A percentile compares a stretch with the other conserved stretches of the same genome.
These are phyloP conservation scores for Candida krabiensis DNA, from an alignment of 805 yeast genomes.

Conservation along the genomic window DNA sequence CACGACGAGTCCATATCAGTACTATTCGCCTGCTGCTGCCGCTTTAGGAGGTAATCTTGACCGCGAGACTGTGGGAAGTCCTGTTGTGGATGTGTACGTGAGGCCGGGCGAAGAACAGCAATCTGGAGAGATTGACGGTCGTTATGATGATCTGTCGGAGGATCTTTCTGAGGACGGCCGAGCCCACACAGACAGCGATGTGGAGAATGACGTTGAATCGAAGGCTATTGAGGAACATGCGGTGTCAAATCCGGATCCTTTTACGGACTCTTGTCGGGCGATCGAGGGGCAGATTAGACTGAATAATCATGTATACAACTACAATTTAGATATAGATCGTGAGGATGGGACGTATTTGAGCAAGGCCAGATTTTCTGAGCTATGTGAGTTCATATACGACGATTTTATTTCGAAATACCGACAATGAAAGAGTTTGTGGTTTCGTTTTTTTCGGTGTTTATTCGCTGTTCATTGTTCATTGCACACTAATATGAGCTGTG, in stretches of 20 bases:
- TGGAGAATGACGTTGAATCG: constrained; percentile 20
- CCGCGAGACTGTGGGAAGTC: constrained; percentile 1
- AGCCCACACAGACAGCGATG: constrained; percentile 9
- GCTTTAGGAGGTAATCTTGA: not conserved
- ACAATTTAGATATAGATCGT: constrained; percentile 16
- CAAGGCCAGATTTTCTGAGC: constrained; percentile 18
- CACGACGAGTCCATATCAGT: not conserved
- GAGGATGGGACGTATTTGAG: constrained; percentile 14
- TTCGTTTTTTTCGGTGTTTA: too few relatives aligned
- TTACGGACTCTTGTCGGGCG: constrained; percentile 1
- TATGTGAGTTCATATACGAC: constrained; percentile 24
- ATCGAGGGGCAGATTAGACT: constrained; percentile 21
- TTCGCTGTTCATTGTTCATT: too few relatives aligned
- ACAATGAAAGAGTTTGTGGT: not conserved
- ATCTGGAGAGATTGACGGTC: not conserved
- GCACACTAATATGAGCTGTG: too few relatives aligned
- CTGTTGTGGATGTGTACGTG: constrained; percentile 12
- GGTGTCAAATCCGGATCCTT: constrained; percentile 2
- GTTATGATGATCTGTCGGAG: constrained; percentile 1
- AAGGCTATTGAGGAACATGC: constrained; percentile 27
- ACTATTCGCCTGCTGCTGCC: not conserved
- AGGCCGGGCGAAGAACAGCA: not conserved
- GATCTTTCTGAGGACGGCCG: constrained; percentile 2
- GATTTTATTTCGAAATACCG: constrained; percentile 7
- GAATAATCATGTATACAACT: constrained; percentile 20